A percentile compares a stretch with the other conserved stretches of the same genome.
Evolutionary conservation across 768 basidiomycete genomes (phyloP).

Genomic region (Infundibulicybe gibba): DNA sequence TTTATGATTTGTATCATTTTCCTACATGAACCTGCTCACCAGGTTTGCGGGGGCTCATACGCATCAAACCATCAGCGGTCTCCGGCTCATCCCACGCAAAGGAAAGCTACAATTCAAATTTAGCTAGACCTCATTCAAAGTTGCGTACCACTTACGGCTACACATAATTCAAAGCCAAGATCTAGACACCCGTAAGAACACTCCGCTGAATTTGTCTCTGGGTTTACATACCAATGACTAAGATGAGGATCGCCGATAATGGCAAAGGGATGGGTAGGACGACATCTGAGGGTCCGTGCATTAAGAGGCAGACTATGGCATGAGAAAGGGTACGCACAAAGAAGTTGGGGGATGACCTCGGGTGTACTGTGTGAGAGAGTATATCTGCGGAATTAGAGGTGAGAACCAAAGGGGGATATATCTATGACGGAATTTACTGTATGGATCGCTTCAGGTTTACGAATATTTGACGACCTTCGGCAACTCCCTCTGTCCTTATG

Average conservation of each 20-base stretch:
- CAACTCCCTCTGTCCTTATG: slow-evolving; percentile 51
- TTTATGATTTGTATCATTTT: not conserved
- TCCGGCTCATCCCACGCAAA: slow-evolving; percentile 75
- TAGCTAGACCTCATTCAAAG: not conserved
- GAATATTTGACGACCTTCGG: slow-evolving; percentile 68
- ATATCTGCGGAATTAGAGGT: slow-evolving; percentile 32
- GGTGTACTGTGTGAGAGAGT: slow-evolving; percentile 67
- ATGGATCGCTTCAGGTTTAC: slow-evolving; percentile 70
- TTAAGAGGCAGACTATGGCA: not conserved
- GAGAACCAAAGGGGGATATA: not conserved
- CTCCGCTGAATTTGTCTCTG: not conserved
- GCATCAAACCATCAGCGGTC: slow-evolving; percentile 63
- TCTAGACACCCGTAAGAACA: slow-evolving; percentile 32
- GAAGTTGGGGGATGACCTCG: slow-evolving; percentile 65
- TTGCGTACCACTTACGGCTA: slow-evolving; percentile 42
- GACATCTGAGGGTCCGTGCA: slow-evolving; percentile 39
- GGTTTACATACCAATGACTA: slow-evolving; percentile 56
- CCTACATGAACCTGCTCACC: slow-evolving; percentile 26
- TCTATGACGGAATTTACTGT: slow-evolving; percentile 35
- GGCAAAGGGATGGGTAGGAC: slow-evolving; percentile 67
- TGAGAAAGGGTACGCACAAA: slow-evolving; percentile 38
- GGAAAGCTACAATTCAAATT: slow-evolving; percentile 37
- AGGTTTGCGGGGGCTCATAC: slow-evolving; percentile 62
- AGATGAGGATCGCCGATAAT: slow-evolving; percentile 63
- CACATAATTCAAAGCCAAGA: slow-evolving; percentile 67